These are phyloP conservation scores for Plasmodium reichenowi DNA, from an alignment of 169 alveolate species.

Conservation along the genomic window DNA sequence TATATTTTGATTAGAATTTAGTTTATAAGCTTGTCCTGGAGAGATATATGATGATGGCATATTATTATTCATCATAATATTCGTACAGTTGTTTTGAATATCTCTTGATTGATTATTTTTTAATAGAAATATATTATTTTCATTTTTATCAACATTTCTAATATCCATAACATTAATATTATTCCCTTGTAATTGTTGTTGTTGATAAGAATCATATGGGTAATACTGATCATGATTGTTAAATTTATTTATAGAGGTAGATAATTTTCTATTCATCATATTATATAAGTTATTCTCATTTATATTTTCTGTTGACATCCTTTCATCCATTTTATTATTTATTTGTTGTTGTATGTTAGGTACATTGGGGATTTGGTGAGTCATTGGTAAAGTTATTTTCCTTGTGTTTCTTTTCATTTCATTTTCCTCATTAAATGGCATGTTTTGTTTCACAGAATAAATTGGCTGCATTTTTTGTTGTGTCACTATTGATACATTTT, in stretches of 20 bases:
- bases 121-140: conserved; percentile 32
- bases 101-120: conserved; percentile 44
- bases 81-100: conserved; percentile 5
- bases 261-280: conserved; percentile 41
- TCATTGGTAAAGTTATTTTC: conserved; percentile 39
- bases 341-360: conserved; percentile 23
- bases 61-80: conserved; percentile 18
- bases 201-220: conserved; percentile 51
- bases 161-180: conserved; percentile 43
- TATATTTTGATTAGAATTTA: conserved; percentile 29
- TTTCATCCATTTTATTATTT: conserved; percentile 26
- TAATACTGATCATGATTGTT: conserved; percentile 24
- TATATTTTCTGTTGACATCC: conserved; percentile 26
- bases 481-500: conserved; percentile 22
- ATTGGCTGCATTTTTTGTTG: conserved; percentile 58
- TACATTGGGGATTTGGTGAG: conserved; percentile 21
- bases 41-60: conserved; percentile 19
- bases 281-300: conserved; percentile 29
- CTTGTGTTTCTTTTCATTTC: conserved; percentile 19
- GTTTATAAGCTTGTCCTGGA: conserved; percentile 12
- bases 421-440: conserved; percentile 31
- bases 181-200: conserved; percentile 8
- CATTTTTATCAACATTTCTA: conserved; percentile 29
- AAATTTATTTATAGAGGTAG: conserved; percentile 31
- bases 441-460: conserved; percentile 47